These are phyloP conservation scores for Colletotrichum incanum DNA, from an alignment of 2,329 filamentous ascomycete species.

Conservation along the genomic window DNA sequence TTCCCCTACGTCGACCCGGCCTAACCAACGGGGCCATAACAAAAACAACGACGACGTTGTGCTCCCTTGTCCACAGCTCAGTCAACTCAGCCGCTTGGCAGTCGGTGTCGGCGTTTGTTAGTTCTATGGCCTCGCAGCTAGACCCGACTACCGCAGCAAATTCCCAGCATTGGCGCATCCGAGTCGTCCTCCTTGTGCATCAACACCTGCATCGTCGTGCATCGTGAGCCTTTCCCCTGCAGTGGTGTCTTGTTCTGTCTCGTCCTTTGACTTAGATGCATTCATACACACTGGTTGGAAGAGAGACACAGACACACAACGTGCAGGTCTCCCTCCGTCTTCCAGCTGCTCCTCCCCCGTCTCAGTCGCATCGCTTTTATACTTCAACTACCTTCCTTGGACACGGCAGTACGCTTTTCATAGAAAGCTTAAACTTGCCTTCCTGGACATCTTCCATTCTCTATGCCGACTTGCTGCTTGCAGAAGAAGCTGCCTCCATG, in stretches of 20 bases:
- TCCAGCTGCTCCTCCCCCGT: not conserved
- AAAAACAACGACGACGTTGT: conserved; percentile 21
- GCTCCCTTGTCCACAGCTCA: not conserved
- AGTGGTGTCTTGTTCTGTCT: conserved; percentile 14
- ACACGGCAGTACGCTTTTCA: not conserved
- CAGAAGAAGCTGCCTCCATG: conserved; percentile 30
- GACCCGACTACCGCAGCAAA: conserved; percentile 1
- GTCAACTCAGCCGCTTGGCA: not conserved
- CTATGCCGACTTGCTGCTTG: conserved; percentile 9
- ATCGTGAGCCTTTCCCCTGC: conserved; percentile 15
- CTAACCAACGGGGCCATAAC: conserved; percentile 10
- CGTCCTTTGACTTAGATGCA: conserved; percentile 3
- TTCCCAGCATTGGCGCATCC: not conserved
- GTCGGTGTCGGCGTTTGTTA: conserved; percentile 2
- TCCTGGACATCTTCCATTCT: not conserved
- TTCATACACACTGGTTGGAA: not conserved
- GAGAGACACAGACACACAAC: not conserved
- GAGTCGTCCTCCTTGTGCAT: not conserved
- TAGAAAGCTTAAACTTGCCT: conserved; percentile 9
- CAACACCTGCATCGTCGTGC: conserved; percentile 6
- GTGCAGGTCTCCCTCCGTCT: conserved; percentile 1
- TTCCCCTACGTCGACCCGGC: conserved; percentile 17
- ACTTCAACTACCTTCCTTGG: conserved; percentile 17
- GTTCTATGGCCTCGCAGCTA: conserved; percentile 18
- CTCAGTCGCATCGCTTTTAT: not conserved